Evolutionary conservation across 2,329 filamentous ascomycete genomes (phyloP), one percentile per base, ranked within the genome.

Genomic region (Whalleya microplaca): DNA sequence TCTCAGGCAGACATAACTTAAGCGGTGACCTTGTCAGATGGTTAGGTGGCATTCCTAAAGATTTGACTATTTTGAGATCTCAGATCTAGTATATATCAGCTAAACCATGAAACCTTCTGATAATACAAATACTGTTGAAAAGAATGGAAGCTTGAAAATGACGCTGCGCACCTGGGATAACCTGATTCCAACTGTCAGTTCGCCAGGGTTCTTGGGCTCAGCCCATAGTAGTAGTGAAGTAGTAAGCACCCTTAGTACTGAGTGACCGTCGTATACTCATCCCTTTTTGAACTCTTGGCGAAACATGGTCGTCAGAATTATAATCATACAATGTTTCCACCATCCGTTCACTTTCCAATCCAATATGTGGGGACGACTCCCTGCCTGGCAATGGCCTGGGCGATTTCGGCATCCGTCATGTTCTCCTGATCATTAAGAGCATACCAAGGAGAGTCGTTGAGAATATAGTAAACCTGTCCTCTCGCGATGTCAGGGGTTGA

Each of bases 371-470:
- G 59, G 7, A 63, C 53, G 2, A 67, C 41, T 9, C 58, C 61
- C 57, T 70, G 68, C 6, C 63, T 55, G 3, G 53, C 21, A 21
- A 71, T 67, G 1, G 66, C 64, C 61, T 70, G 64, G n/a, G 65
- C 67, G 23, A 71, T 61, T 54, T 70, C 68, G 19, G 56, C 56
- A 23, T 71, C 67, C 14, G 61, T 66, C 68, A 71, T 70, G 56
- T 53, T 62, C 55, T 70, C 68, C 62, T 71, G 69, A 2, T 64
- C 64, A 20, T 69, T 68, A 21, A 70, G 61, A 3, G 68, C 68
- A 41, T 62, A 71, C 68, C 69, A 70, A 7, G 66, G 64, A 43
- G 63, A 65, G 20, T 67, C 64, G 37, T 55, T 54, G 19, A 70
- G 53, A n/a, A 71, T 47, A 23, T 67, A 70, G 58, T 71, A 70